Evolutionary conservation across 2,329 filamentous ascomycete species (phyloP), one percentile per base, ranked within the genome.

Genomic region (Aspergillus terreus): DNA sequence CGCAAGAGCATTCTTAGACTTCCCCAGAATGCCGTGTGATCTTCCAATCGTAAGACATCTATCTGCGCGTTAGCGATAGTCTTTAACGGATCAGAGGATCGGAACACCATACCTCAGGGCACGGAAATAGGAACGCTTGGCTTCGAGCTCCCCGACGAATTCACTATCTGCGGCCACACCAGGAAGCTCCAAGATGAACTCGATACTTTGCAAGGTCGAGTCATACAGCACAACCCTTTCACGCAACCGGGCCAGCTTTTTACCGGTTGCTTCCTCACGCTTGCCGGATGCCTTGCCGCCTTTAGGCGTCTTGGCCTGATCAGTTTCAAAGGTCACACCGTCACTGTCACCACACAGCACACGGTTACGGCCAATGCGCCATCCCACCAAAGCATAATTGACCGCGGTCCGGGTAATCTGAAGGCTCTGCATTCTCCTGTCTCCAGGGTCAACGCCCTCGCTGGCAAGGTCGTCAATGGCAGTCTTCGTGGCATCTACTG

Each of bases 381-480:
- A 97, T 65, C 90, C 92, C 51, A 99, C 87, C 71, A 96, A 84
- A 59, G 90, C 89, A 69, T 95, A 97, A 71, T 94, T 95, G 51
- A 97, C 90, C 1, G 92, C 91, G 0, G 95, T 95, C 55, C 88
- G 87, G 3, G 92, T 95, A 52, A 99, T 87, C 60, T 96, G 92
- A 43, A 99, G 76, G 61, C 91, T 86, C 72, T 99, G 94, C 85
- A 99, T 91, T 51, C 90, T 84, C 33, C 83, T 75, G 65, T 99
- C 92, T 51, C 90, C 85, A 67, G 90, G 88, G 19, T 89, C 82
- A 12, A 96, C 83, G 1, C 90, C 88, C 68, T 99, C 94, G 53
- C 82, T 85, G 46, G 83, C 82, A 51, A 96, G 77, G 69, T 97
- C 94, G 58, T 97, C 92, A 53, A 96, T 95, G 10, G 91, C 91